Conservation (phyloP, 108 stramenopile genomes). For the Skeletonema tropicum region DNA sequence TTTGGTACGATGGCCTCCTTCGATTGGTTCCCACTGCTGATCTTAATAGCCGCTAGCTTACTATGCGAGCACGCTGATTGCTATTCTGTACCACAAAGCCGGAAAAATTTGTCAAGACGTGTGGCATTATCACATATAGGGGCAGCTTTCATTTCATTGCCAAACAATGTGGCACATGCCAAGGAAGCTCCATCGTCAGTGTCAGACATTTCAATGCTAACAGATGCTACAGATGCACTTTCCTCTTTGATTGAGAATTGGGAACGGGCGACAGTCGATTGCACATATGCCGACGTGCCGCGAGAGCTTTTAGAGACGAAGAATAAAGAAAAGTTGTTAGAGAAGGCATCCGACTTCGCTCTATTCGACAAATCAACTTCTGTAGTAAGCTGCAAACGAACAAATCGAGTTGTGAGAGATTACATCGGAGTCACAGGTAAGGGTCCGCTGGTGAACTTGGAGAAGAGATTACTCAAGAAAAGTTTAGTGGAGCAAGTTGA, state of each 20-base stretch:
- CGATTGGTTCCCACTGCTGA: neutral
- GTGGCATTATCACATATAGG: neutral
- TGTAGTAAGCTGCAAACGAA: conserved; percentile 70
- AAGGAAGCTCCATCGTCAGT: conserved; percentile 5
- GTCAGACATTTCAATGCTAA: conserved; percentile 14
- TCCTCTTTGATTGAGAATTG: conserved; percentile 35
- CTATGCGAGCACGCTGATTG: neutral
- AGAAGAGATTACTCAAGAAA: conserved; percentile 57
- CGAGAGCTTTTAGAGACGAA: conserved; percentile 76
- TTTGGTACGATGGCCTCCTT: neutral
- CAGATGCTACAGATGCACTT: conserved; percentile 32
- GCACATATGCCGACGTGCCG: conserved; percentile 84
- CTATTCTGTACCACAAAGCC: neutral
- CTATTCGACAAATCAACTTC: conserved; percentile 80
- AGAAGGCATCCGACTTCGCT: conserved; percentile 78
- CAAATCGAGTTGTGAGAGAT: conserved; percentile 68
- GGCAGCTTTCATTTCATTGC: neutral
- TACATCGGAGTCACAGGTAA: conserved; percentile 80
- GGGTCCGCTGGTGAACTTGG: conserved; percentile 71
- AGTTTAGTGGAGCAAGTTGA: conserved; percentile 59
- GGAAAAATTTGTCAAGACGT: neutral
- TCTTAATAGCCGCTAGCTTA: neutral
- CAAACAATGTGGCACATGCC: neutral
- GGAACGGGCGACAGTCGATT: conserved; percentile 74
- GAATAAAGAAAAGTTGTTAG: conserved; percentile 78